These are phyloP conservation scores for Paraconiothyrium brasiliense DNA, from an alignment of 2,329 filamentous ascomycete genomes.

Conservation along the genomic window DNA sequence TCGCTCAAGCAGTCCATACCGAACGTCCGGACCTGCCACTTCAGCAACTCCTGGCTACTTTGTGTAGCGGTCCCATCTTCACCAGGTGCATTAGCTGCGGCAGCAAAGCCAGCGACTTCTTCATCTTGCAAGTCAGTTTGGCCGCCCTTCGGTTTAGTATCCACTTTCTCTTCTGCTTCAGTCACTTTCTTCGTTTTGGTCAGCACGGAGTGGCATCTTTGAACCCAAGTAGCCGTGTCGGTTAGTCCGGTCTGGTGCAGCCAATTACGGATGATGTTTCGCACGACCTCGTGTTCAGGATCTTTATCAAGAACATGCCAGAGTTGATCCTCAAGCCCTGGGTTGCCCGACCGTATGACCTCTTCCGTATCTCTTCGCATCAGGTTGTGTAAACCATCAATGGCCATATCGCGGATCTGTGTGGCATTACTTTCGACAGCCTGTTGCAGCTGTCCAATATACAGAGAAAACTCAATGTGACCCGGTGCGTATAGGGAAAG, in stretches of 20 bases:
- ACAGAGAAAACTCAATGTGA: slow-evolving; percentile 82
- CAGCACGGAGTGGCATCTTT: slow-evolving; percentile 85
- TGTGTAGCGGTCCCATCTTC: slow-evolving; percentile 53
- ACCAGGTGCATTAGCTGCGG: slow-evolving; percentile 68
- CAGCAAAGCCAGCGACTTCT: slow-evolving; percentile 93
- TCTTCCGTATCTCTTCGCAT: slow-evolving; percentile 92
- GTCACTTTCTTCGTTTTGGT: slow-evolving; percentile 82
- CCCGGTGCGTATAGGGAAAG: slow-evolving; percentile 90
- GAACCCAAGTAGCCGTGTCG: slow-evolving; percentile 86
- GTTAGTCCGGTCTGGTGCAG: slow-evolving; percentile 85
- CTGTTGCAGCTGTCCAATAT: slow-evolving; percentile 82
- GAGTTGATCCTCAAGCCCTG: slow-evolving; percentile 86
- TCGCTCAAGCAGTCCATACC: slow-evolving; percentile 89
- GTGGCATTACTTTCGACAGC: slow-evolving; percentile 75
- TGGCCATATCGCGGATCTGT: slow-evolving; percentile 78
- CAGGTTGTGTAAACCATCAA: slow-evolving; percentile 89
- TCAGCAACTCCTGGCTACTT: slow-evolving; percentile 80
- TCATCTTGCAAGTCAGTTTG: slow-evolving; percentile 90
- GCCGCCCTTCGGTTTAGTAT: slow-evolving; percentile 59
- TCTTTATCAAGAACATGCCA: slow-evolving; percentile 87
- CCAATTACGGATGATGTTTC: slow-evolving; percentile 91
- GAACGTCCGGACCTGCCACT: slow-evolving; percentile 96
- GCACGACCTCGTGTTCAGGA: slow-evolving; percentile 80
- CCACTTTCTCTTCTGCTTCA: slow-evolving; percentile 61
- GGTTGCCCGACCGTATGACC: slow-evolving; percentile 77